phyloP scores from a whole-genome alignment of 2,329 filamentous ascomycete species.

The Myriosclerotinia scirpicola region DNA sequence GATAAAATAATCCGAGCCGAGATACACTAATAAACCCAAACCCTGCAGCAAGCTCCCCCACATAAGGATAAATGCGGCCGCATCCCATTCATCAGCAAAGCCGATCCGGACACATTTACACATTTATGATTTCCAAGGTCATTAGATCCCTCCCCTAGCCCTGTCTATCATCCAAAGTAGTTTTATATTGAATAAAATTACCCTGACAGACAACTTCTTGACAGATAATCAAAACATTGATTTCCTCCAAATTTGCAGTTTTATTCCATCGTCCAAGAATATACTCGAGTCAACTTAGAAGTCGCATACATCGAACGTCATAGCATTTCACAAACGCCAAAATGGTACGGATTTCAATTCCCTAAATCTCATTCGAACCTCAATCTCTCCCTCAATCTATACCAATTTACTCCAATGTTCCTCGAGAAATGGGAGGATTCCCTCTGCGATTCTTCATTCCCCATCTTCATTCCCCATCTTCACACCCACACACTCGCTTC shows the following conservation, averaged over 20 bases:
- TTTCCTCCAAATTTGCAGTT: background rate
- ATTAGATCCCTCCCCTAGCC: background rate
- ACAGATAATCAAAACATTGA: constrained; percentile 5
- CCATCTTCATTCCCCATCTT: too few species aligned
- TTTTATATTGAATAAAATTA: constrained; percentile 12
- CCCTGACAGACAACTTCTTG: background rate
- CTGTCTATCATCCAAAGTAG: background rate
- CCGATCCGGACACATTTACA: constrained; percentile 12
- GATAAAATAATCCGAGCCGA: background rate
- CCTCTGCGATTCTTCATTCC: too few species aligned
- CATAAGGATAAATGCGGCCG: background rate
- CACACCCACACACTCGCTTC: background rate
- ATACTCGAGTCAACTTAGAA: background rate
- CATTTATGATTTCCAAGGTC: background rate
- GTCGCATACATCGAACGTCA: too few species aligned
- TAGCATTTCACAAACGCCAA: background rate
- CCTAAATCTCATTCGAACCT: background rate
- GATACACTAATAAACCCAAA: background rate
- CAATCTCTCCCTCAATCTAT: too few species aligned
- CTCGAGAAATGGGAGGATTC: background rate
- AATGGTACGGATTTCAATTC: constrained; percentile 1
- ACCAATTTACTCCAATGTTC: too few species aligned
- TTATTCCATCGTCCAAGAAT: background rate
- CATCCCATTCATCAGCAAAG: background rate
- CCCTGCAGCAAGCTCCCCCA: background rate